Evolutionary conservation across 192 early-diverging fungal species (phyloP).

Genomic region (Coemansia aciculifera): DNA sequence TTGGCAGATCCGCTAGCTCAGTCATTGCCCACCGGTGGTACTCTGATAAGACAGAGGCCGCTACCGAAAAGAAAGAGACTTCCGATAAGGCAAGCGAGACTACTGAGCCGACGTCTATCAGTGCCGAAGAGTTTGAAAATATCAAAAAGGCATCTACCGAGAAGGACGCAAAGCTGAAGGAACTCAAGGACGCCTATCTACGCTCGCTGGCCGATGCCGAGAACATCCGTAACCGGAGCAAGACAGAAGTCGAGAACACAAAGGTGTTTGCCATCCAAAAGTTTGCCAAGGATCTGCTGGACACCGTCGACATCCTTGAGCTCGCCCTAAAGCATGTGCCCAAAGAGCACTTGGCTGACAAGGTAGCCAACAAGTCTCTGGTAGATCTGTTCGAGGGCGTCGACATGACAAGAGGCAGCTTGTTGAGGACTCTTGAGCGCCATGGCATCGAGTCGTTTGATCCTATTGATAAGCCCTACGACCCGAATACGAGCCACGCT

Average conservation of each 20-base stretch:
- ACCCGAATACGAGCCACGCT: conserved; percentile 93
- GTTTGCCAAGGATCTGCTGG: conserved; percentile 96
- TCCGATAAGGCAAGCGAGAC: conserved; percentile 9
- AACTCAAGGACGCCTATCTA: conserved; percentile 78
- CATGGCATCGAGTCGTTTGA: conserved; percentile 82
- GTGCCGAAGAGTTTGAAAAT: conserved; percentile 34
- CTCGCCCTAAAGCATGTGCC: conserved; percentile 91
- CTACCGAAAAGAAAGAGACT: neutral
- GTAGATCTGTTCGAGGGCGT: conserved; percentile 86
- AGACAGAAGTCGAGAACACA: conserved; percentile 79
- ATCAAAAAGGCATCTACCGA: conserved; percentile 34
- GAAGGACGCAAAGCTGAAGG: conserved; percentile 57
- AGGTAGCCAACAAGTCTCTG: conserved; percentile 62
- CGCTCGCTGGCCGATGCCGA: conserved; percentile 94
- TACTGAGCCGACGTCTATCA: neutral
- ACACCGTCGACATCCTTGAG: conserved; percentile 86
- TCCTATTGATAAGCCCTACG: conserved; percentile 87
- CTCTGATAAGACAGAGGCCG: conserved; percentile 32
- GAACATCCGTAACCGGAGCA: conserved; percentile 88
- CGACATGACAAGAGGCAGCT: conserved; percentile 79
- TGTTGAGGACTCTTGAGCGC: conserved; percentile 83
- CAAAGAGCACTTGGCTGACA: conserved; percentile 58
- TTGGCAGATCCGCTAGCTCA: neutral
- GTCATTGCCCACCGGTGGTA: conserved; percentile 31
- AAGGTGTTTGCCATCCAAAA: conserved; percentile 92